phyloP scores from a whole-genome alignment of 108 stramenopile species.

The Nitzschia sp. region DNA sequence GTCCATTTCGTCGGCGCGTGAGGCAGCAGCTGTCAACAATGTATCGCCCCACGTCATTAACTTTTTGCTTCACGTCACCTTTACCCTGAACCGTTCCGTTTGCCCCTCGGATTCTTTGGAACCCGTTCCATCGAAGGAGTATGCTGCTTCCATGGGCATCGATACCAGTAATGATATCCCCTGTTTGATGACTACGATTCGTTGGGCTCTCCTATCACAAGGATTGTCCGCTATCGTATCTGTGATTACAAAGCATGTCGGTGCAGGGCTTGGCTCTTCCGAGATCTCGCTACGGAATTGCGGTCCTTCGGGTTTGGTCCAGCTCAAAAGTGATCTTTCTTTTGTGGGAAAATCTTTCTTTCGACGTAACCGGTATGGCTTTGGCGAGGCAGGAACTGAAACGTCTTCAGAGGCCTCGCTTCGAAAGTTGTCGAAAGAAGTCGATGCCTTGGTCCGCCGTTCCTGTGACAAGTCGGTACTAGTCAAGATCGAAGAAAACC shows the following conservation, averaged over 20 bases:
- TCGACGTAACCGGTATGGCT: slow-evolving; percentile 24
- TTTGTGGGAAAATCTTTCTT: slow-evolving; percentile 35
- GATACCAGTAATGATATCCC: slow-evolving; percentile 42
- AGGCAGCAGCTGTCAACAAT: slow-evolving; percentile 41
- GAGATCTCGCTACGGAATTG: slow-evolving; percentile 18
- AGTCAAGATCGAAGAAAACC: slow-evolving; percentile 50
- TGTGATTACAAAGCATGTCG: slow-evolving; percentile 11
- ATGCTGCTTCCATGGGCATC: slow-evolving; percentile 68
- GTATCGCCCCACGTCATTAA: slow-evolving; percentile 74
- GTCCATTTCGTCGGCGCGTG: slow-evolving; percentile 11
- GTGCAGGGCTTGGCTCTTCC: slow-evolving; percentile 1
- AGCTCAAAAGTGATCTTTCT: slow-evolving; percentile 46
- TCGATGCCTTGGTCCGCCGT: slow-evolving; percentile 20
- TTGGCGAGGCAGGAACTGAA: slow-evolving; percentile 12
- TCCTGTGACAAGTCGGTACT: slow-evolving; percentile 8
- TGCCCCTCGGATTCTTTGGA: slow-evolving; percentile 82
- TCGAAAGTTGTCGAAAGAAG: slow-evolving; percentile 11
- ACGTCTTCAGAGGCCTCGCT: slow-evolving; percentile 4
- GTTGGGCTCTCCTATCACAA: slow-evolving; percentile 57
- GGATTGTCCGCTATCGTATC: slow-evolving; percentile 26
- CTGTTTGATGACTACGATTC: slow-evolving; percentile 64
- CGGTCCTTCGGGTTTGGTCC: slow-evolving; percentile 61
- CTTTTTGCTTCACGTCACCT: slow-evolving; percentile 62
- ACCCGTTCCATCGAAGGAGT: slow-evolving; percentile 71
- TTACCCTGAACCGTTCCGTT: slow-evolving; percentile 69